A percentile compares a stretch with the other conserved stretches of the same genome.
Evolutionary conservation across 352 stramenopile species (phyloP).

Genomic region (Phytophthora foliorum): DNA sequence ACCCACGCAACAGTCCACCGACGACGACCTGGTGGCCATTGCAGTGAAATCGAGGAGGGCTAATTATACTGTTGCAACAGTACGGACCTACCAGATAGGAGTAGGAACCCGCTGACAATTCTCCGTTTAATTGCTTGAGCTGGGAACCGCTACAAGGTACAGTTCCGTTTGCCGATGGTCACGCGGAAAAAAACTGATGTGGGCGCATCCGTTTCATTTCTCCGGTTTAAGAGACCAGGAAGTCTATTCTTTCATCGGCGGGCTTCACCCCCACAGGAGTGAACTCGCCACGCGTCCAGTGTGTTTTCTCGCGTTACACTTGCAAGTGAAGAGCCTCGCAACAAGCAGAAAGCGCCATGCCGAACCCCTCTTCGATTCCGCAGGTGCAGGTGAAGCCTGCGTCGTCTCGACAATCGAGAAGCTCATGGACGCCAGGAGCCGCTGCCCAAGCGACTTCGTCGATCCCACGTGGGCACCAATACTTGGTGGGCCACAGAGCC

Average conservation of each 20-base stretch:
- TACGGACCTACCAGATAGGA: too few species aligned
- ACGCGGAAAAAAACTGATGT: too few species aligned
- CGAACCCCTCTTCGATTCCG: conserved; percentile 11
- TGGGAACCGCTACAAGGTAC: too few species aligned
- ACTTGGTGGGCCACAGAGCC: conserved; percentile 21
- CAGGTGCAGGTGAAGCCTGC: conserved; percentile 24
- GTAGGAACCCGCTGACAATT: too few species aligned
- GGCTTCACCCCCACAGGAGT: background rate
- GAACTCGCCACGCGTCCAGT: background rate
- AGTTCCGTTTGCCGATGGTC: too few species aligned
- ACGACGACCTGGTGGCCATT: too few species aligned
- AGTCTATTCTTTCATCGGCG: background rate
- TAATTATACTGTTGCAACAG: too few species aligned
- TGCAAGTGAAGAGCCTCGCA: background rate
- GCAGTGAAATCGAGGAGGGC: too few species aligned
- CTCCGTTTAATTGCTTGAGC: too few species aligned
- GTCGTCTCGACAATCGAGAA: background rate
- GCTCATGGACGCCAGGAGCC: conserved; percentile 1
- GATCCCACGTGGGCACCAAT: background rate
- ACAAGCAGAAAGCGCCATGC: background rate
- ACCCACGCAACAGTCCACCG: too few species aligned
- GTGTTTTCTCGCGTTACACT: background rate
- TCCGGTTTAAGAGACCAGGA: too few species aligned
- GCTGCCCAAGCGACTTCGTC: background rate
- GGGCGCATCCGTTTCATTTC: background rate